These are phyloP conservation scores for Venturia aucupariae DNA, from an alignment of 2,329 filamentous ascomycete species.

Conservation along the genomic window DNA sequence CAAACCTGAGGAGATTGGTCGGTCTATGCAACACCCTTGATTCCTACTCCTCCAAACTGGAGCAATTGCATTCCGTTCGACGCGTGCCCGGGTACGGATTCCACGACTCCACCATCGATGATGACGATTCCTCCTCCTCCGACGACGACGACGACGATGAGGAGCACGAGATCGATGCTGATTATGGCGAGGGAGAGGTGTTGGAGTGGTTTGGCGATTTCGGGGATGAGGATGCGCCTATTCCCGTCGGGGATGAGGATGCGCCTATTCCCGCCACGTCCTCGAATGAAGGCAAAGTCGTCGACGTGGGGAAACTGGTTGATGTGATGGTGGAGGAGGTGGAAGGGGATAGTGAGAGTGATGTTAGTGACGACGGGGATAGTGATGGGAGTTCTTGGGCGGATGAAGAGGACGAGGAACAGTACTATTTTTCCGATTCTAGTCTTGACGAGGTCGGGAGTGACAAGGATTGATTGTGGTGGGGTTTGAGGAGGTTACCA, in stretches of 20 bases:
- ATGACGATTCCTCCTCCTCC: not conserved
- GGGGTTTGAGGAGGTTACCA: not conserved
- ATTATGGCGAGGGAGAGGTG: not conserved
- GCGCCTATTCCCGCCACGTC: not conserved
- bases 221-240: not conserved
- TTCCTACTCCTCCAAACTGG: not conserved
- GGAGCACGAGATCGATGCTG: not conserved
- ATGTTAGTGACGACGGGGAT: not conserved
- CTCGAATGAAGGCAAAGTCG: not conserved
- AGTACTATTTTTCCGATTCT: not conserved
- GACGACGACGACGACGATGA: slow-evolving; percentile 1
- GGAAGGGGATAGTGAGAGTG: not conserved
- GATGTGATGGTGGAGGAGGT: not conserved
- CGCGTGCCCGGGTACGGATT: not conserved
- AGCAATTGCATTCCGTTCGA: not conserved
- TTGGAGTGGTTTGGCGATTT: not conserved
- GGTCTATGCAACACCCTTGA: slow-evolving; percentile 6
- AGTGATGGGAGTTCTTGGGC: slow-evolving; percentile 1
- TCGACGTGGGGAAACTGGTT: not conserved
- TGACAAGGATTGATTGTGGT: not conserved
- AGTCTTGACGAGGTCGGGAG: not conserved
- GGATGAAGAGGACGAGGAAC: not conserved
- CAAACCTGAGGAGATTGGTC: slow-evolving; percentile 6
- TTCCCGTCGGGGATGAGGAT: not conserved
- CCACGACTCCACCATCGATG: not conserved